Evolutionary conservation across 495 filamentous ascomycete species (phyloP).

Genomic region (Xylaria acuta): DNA sequence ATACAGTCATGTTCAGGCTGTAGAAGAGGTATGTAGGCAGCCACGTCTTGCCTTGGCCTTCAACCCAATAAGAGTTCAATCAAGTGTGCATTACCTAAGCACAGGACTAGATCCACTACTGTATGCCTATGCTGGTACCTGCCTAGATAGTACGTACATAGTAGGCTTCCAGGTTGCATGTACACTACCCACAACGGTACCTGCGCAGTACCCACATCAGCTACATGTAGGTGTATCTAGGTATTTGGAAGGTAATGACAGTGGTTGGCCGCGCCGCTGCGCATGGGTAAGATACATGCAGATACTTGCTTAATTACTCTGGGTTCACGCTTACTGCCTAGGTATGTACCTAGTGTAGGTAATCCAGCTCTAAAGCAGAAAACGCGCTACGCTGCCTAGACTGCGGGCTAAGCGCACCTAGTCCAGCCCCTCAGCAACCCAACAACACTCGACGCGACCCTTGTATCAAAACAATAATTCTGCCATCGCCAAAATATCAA

Average conservation of each 20-base stretch:
- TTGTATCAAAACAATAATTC: conserved; percentile 23
- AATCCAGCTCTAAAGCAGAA: too few species aligned
- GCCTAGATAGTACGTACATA: background rate
- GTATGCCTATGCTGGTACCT: background rate
- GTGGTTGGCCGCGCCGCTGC: too few species aligned
- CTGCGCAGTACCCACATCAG: too few species aligned
- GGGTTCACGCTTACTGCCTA: too few species aligned
- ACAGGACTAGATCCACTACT: background rate
- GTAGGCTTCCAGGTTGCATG: too few species aligned
- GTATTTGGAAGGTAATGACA: too few species aligned
- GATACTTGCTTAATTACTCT: background rate
- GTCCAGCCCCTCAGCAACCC: conserved; percentile 12
- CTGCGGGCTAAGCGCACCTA: conserved; percentile 6
- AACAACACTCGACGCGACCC: conserved; percentile 21
- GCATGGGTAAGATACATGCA: too few species aligned
- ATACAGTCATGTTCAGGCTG: background rate
- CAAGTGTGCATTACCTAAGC: background rate
- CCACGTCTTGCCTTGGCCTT: background rate
- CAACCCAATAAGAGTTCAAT: background rate
- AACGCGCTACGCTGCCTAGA: background rate
- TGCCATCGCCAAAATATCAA: conserved; percentile 8
- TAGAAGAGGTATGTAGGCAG: background rate
- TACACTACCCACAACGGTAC: too few species aligned
- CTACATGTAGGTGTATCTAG: too few species aligned
- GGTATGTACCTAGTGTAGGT: background rate